Conservation (phyloP, 1,284 basidiomycete genomes). For the Ganoderma leucocontextum region DNA sequence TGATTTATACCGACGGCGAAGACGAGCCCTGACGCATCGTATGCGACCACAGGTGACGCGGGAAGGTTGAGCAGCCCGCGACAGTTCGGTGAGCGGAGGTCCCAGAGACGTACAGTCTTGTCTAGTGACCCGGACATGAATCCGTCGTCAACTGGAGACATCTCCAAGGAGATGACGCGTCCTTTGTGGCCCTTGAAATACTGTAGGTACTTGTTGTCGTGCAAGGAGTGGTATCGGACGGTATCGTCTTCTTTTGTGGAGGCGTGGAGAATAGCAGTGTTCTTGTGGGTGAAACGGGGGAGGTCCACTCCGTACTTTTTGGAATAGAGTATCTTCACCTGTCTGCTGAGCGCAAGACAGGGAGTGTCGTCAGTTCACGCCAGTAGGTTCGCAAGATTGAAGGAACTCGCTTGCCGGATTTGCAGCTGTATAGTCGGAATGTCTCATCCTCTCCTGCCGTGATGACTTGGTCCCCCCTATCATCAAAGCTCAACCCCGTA, state of each 20-base stretch:
- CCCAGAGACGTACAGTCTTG: slow-evolving; percentile 97
- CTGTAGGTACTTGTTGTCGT: slow-evolving; percentile 95
- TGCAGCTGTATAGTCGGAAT: slow-evolving; percentile 89
- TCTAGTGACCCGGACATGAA: slow-evolving; percentile 96
- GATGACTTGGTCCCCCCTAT: slow-evolving; percentile 85
- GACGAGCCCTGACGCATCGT: slow-evolving; percentile 89
- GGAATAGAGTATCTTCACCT: slow-evolving; percentile 83
- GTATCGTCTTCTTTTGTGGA: slow-evolving; percentile 97
- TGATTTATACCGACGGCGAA: slow-evolving; percentile 94
- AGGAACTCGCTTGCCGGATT: slow-evolving; percentile 88
- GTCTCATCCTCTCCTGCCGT: slow-evolving; percentile 95
- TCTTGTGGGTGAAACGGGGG: slow-evolving; percentile 93
- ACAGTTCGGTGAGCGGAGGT: slow-evolving; percentile 83
- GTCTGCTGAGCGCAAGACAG: slow-evolving; percentile 49
- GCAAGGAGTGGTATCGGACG: slow-evolving; percentile 92
- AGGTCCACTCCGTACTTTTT: slow-evolving; percentile 98
- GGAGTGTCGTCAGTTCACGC: slow-evolving; percentile 36
- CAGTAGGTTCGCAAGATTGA: slow-evolving; percentile 38
- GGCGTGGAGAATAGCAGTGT: slow-evolving; percentile 86
- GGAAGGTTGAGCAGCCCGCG: slow-evolving; percentile 78
- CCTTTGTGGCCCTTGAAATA: slow-evolving; percentile 97
- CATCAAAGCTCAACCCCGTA: slow-evolving; percentile 91
- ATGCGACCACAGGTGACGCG: slow-evolving; percentile 85
- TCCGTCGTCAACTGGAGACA: slow-evolving; percentile 93
- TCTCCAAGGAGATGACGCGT: slow-evolving; percentile 89